Base-by-base conservation (phyloP, 1,139 yeast genomes). In the Candida dubliniensis region DNA sequence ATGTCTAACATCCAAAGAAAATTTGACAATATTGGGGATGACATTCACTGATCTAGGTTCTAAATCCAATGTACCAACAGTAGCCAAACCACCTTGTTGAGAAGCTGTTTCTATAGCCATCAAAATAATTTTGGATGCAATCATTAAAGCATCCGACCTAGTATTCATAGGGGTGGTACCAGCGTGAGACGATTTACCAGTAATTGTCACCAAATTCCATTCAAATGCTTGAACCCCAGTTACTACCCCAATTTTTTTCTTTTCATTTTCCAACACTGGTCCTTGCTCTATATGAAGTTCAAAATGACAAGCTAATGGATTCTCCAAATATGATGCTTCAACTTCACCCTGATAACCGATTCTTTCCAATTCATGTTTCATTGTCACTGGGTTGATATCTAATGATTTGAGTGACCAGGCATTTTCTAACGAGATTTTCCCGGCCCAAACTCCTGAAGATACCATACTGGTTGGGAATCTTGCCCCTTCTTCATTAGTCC, bases 401-500 rank as follows among this genome's bases (percentile, higher is more conserved):
- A 82, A 72, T 6, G 84, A 82, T 52, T 73, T 64, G 48, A 81
- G 60, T 2, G 61, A 59, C 50, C 81, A 79, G 5, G 78, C 76
- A 3, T 71, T 73, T 44, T 82, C 77, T 46, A 74, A 63, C 2
- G 71, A 54, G 34, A 70, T 59, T 15, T 66, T 58, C 7, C 76
- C 85, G 1, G 87, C 79, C 87, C 87, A 84, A 1, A 83, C 87
- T 10, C 82, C 75, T 8, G 84, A 77, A 0, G 85, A 76, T 75
- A 83, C 80, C 61, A 81, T 74, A 35, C 84, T 74, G 63, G 77
- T 71, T 6, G 90, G 87, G 57, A 84, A 84, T 41, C 91, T 64
- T 0, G 90, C 89, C 38, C 91, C 91, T 66, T 84, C 91, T 59
- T 84, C 91, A 56, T 84, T 84, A 55, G 84, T 81, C 91, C 91